Evolutionary conservation across 208 protist genomes (phyloP).

Genomic region (Trypanosomatidae sp.): DNA sequence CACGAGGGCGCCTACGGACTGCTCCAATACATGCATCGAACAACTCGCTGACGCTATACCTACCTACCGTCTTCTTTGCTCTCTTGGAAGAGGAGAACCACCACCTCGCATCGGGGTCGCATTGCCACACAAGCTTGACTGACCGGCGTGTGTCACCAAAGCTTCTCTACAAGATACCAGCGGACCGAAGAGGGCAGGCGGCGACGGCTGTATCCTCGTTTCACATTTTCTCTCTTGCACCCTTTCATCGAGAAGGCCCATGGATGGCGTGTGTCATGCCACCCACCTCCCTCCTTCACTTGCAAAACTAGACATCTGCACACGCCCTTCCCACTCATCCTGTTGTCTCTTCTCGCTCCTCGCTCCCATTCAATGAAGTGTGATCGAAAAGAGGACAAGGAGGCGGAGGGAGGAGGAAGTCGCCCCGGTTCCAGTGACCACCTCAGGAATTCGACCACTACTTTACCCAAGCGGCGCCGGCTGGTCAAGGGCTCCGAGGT

Average conservation of each 20-base stretch:
- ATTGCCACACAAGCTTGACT: background rate
- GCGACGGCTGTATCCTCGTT: background rate
- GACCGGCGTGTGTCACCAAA: background rate
- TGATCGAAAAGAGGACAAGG: background rate
- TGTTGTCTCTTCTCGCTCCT: background rate
- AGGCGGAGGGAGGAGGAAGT: background rate
- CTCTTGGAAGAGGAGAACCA: background rate
- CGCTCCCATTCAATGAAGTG: background rate
- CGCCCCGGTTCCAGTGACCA: background rate
- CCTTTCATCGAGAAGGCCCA: background rate
- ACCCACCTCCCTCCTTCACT: background rate
- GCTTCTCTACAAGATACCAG: background rate
- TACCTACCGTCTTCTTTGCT: background rate
- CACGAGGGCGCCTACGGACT: background rate
- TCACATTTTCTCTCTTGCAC: background rate
- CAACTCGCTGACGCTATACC: background rate
- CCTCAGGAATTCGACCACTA: background rate
- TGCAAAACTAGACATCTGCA: background rate
- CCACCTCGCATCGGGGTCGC: background rate
- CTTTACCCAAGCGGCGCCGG: background rate
- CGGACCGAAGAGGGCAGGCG: background rate
- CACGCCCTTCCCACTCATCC: background rate
- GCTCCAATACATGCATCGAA: background rate
- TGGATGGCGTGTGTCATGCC: background rate
- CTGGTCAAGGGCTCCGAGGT: conserved; percentile 7